These are phyloP conservation scores for Phytophthora foliorum DNA, from an alignment of 352 stramenopile genomes.

Conservation along the genomic window DNA sequence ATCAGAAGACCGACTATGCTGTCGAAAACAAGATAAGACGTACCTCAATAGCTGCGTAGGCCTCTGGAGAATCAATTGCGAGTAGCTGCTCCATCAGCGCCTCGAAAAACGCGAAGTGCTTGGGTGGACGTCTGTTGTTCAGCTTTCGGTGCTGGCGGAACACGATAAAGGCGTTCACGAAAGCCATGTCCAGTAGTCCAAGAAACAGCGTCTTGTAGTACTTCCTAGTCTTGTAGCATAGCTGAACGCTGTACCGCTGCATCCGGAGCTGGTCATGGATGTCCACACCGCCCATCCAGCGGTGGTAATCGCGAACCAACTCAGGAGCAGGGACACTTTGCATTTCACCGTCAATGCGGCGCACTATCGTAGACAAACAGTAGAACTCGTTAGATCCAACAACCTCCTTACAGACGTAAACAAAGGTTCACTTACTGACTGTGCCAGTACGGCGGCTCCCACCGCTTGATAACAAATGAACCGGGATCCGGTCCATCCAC, in stretches of 20 bases:
- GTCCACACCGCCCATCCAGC: slow-evolving; percentile 31
- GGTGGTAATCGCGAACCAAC: slow-evolving; percentile 24
- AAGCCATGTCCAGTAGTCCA: slow-evolving; percentile 22
- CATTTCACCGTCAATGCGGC: background rate
- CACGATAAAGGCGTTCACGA: slow-evolving; percentile 34
- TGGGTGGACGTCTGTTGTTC: background rate
- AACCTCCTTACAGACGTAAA: too few species aligned
- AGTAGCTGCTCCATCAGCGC: slow-evolving; percentile 19
- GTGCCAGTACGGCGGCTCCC: background rate
- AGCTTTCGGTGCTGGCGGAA: background rate
- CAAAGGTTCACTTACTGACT: background rate
- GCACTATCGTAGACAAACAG: too few species aligned
- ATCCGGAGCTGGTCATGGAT: slow-evolving; percentile 34
- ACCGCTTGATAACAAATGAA: background rate
- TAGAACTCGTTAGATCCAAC: too few species aligned
- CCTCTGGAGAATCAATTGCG: slow-evolving; percentile 7
- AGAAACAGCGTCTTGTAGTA: slow-evolving; percentile 36
- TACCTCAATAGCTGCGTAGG: slow-evolving; percentile 1
- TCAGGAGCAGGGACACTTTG: slow-evolving; percentile 1
- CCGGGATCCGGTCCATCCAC: background rate
- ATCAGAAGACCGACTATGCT: too few species aligned
- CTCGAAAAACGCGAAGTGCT: slow-evolving; percentile 19
- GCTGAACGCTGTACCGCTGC: slow-evolving; percentile 22
- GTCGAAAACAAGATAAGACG: background rate
- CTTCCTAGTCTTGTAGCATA: slow-evolving; percentile 18